A percentile compares a stretch with the other conserved stretches of the same genome.
These are phyloP conservation scores for Oryza rufipogon DNA, from an alignment of 176 grass and related monocot species.

Conservation along the genomic window DNA sequence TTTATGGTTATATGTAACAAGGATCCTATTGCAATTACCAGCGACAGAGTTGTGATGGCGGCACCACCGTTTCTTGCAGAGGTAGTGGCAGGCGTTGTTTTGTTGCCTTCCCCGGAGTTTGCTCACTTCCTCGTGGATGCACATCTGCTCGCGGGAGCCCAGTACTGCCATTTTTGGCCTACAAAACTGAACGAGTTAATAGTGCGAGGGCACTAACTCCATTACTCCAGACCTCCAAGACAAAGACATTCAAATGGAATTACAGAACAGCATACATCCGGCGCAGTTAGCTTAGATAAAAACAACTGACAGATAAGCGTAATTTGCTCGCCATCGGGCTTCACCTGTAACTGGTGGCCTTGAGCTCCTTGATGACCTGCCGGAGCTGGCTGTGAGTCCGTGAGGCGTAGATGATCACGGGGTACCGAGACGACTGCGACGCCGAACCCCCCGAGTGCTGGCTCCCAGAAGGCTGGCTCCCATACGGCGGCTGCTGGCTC, in stretches of 20 bases:
- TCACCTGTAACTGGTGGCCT: conserved; percentile 86
- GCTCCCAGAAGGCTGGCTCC: conserved; percentile 56
- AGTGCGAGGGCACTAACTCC: not conserved
- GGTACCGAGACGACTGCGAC: conserved; percentile 51
- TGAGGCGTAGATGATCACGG: conserved; percentile 92
- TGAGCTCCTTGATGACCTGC: conserved; percentile 96
- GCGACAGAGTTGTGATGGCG: conserved; percentile 59
- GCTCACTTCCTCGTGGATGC: conserved; percentile 81
- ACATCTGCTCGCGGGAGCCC: conserved; percentile 97
- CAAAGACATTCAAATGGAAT: conserved; percentile 2
- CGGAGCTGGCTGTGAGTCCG: conserved; percentile 95
- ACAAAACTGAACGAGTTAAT: conserved; percentile 22
- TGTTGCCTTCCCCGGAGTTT: conserved; percentile 71
- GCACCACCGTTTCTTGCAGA: conserved; percentile 84
- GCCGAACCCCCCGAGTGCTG: conserved; percentile 49
- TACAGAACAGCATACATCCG: not conserved
- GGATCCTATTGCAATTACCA: conserved; percentile 53
- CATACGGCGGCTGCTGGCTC: conserved; percentile 53
- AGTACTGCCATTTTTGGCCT: conserved; percentile 89
- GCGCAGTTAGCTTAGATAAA: conserved; percentile 11
- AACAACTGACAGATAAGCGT: not conserved
- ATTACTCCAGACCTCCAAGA: not conserved
- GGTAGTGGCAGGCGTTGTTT: conserved; percentile 85
- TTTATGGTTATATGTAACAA: not conserved
- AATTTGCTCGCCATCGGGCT: not conserved